Evolutionary conservation across 108 stramenopile genomes (phyloP).

Genomic region (Cyclotella cryptica): DNA sequence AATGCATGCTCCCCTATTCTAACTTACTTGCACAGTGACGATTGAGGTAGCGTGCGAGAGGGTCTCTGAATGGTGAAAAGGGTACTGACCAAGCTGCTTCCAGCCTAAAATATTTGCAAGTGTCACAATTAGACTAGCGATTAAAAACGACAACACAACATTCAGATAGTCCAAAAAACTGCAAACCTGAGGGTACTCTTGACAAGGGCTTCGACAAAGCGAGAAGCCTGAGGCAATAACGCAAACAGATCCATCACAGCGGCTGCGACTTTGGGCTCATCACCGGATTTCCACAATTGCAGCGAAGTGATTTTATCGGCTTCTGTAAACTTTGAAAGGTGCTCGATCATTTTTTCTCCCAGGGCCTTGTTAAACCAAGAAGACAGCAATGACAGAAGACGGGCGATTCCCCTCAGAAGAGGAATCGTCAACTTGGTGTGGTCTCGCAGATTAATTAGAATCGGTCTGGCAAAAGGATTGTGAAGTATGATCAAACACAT

Average conservation of each 20-base stretch:
- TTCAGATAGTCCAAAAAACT: not conserved
- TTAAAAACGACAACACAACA: not conserved
- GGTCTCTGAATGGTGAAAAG: constrained; percentile 73
- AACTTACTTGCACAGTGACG: constrained; percentile 63
- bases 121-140: not conserved
- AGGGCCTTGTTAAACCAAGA: constrained; percentile 88
- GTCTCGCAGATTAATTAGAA: constrained; percentile 81
- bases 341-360: constrained; percentile 87
- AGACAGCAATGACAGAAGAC: constrained; percentile 75
- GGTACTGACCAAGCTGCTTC: constrained; percentile 57
- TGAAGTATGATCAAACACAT: not conserved
- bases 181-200: constrained; percentile 52
- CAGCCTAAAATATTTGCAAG: constrained; percentile 50
- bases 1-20: not conserved
- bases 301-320: constrained; percentile 54
- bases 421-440: constrained; percentile 75
- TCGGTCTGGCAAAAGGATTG: constrained; percentile 46
- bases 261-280: constrained; percentile 81
- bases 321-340: constrained; percentile 83
- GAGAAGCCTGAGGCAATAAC: constrained; percentile 71
- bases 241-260: constrained; percentile 78
- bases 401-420: constrained; percentile 73
- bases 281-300: constrained; percentile 74
- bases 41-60: constrained; percentile 84
- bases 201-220: constrained; percentile 87